These are phyloP conservation scores for Albizia julibrissin DNA, from an alignment of 306 rosid genomes.

Conservation along the genomic window DNA sequence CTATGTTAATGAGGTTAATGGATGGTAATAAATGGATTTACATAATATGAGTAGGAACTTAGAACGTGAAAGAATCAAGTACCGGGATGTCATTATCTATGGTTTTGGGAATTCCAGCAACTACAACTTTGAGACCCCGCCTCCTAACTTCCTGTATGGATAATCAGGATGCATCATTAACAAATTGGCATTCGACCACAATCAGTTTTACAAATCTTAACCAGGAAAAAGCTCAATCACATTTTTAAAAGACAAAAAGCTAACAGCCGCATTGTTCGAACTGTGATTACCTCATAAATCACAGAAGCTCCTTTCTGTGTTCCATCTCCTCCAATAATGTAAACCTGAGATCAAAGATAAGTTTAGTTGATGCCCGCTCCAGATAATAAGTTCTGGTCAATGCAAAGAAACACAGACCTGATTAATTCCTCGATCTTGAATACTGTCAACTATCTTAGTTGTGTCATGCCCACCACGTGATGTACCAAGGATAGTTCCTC, in stretches of 20 bases:
- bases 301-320: constrained; percentile 89
- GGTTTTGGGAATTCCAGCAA: constrained; percentile 95
- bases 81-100: constrained; percentile 96
- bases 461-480: constrained; percentile 96
- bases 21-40: not conserved
- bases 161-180: constrained; percentile 26
- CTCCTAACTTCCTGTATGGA: constrained; percentile 73
- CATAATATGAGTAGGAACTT: constrained; percentile 10
- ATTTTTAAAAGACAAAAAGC: not conserved
- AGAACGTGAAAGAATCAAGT: constrained; percentile 24
- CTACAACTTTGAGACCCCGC: constrained; percentile 87
- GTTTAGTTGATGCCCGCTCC: constrained; percentile 12
- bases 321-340: constrained; percentile 98
- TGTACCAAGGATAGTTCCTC: constrained; percentile 90
- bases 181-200: constrained; percentile 15
- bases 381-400: constrained; percentile 3
- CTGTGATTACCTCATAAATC: constrained; percentile 89
- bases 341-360: constrained; percentile 58
- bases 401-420: constrained; percentile 54
- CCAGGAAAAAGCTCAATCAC: not conserved
- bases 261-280: too few species aligned
- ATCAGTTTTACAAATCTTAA: constrained; percentile 11
- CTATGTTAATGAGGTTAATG: constrained; percentile 20
- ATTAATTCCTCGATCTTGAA: constrained; percentile 90
- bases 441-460: constrained; percentile 89